Base-by-base conservation (phyloP, 78 protist species). In the Reticulomyxa filosa region DNA sequence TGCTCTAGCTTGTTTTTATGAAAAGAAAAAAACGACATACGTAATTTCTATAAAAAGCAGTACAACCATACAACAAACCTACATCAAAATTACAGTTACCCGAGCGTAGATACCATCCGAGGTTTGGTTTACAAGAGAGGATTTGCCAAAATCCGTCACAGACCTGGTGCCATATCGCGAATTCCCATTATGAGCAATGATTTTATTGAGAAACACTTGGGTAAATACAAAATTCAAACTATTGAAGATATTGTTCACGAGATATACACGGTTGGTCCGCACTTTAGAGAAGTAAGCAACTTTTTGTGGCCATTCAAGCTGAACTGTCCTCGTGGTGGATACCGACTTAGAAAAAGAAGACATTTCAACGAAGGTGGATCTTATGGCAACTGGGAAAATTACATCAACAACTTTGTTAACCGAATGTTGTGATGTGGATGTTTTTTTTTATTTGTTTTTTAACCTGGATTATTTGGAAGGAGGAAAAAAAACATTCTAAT, bases 291-390 rank as follows among this genome's bases (percentile, higher is more conserved):
- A 70, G 97, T 76, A 23, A 80, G 62, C 90, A 75, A 81, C 69
- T 80, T 83, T 86, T 70, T 97, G 29, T 94, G 98, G 98, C 99
- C 99, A 48, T 93, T 93, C 94, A 92, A 96, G 89, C 83, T 95
- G 48, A 59, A 30, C 39, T 27, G 26, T 17, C 75, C 68, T 0
- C 20, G 25, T 20, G 55, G 61, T 33, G 67, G 63, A 35, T 63
- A 57, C 53, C 0, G 20, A 2, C n/a, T n/a, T n/a, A 23, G 65
- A 55, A 92, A 80, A 81, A 26, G 72, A 70, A 57, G 32, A 35
- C 92, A 84, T 79, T 97, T 90, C 90, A 69, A 78, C 46, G 98
- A 94, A 85, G 98, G 98, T 29, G 99, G 98, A 51, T 90, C 88
- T 73, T 62, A 62, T 37, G 99, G 99, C 46, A 89, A 94, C 90